Evolutionary conservation across 2,329 filamentous ascomycete species (phyloP), one percentile per base, ranked within the genome.

Genomic region (Clonostachys rhizophaga): DNA sequence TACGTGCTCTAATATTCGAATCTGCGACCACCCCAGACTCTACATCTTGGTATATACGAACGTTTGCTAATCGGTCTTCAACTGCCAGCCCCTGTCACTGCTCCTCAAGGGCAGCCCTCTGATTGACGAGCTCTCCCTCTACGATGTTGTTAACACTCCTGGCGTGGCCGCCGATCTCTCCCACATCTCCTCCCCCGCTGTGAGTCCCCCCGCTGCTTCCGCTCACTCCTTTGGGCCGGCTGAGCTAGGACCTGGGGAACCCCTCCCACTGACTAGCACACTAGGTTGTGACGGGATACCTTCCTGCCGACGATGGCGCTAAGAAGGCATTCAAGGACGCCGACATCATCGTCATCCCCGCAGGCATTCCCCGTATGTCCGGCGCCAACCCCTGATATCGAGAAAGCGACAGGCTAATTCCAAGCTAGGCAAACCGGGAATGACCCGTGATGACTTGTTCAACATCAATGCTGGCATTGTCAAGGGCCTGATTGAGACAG

Each of bases 401-500:
- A 11, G 39, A 53, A 47, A 50, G 54, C 58, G 17, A 36, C 33
- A 42, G 54, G 34, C 47, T 17, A 35, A 47, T 55, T 30, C 45
- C 14, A 40, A 49, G 50, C 49, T 55, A 96, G 92, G 92, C 75
- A 97, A 97, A 82, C 94, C 94, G 61, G 94, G 94, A 63, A 99
- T 99, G 94, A 96, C 89, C 71, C 91, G 94, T 76, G 94, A 99
- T 63, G 94, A 97, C 67, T 89, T 99, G 50, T 99, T 99, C 87
- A 96, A 96, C 77, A 96, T 96, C 80, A 99, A 99, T 70, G 94
- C 94, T 51, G 89, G 91, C 61, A 99, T 99, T 65, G 94, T 99
- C 65, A 90, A 94, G 75, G 91, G 89, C 59, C 81, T 99, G 57
- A 86, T 95, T 60, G 87, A 95, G 78, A 85, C 88, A 46, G 83